A percentile compares a stretch with the other conserved stretches of the same genome.
Conservation (phyloP, 768 basidiomycete genomes). For the Suillus occidentalis region DNA sequence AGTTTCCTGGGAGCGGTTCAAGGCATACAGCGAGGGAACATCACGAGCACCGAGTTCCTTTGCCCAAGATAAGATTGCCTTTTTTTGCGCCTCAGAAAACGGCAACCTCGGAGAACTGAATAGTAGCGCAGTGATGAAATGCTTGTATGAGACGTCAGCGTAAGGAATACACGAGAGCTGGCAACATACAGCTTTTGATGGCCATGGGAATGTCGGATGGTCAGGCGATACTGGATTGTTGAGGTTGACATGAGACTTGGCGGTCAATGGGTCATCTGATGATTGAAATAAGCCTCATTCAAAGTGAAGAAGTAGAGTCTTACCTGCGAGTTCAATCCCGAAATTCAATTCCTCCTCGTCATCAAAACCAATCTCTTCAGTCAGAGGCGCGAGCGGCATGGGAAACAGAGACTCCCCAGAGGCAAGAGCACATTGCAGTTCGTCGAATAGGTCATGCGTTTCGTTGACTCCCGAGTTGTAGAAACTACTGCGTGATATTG, state of each 20-base stretch:
- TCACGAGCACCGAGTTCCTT: slow-evolving; percentile 27
- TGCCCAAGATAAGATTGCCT: slow-evolving; percentile 29
- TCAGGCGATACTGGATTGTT: slow-evolving; percentile 31
- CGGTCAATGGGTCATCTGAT: not conserved
- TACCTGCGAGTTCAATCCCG: not conserved
- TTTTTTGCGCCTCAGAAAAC: slow-evolving; percentile 33
- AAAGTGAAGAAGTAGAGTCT: not conserved
- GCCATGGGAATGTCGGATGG: slow-evolving; percentile 9
- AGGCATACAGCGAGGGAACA: slow-evolving; percentile 26
- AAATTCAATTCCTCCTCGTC: slow-evolving; percentile 26
- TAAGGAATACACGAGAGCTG: not conserved
- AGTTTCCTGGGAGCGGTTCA: slow-evolving; percentile 21
- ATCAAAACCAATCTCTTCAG: slow-evolving; percentile 17
- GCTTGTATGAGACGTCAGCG: slow-evolving; percentile 13
- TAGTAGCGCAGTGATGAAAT: slow-evolving; percentile 29
- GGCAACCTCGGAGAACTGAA: slow-evolving; percentile 32
- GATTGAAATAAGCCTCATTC: not conserved
- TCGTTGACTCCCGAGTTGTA: not conserved
- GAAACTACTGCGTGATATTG: not conserved
- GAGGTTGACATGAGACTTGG: not conserved
- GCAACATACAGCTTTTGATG: slow-evolving; percentile 8
- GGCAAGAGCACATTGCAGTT: slow-evolving; percentile 7
- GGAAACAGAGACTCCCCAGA: slow-evolving; percentile 6
- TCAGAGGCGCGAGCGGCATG: not conserved
- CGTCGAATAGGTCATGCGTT: slow-evolving; percentile 5